Evolutionary conservation across 2,329 filamentous ascomycete genomes (phyloP), one percentile per base, ranked within the genome.

Genomic region (Graphilbum fragrans): DNA sequence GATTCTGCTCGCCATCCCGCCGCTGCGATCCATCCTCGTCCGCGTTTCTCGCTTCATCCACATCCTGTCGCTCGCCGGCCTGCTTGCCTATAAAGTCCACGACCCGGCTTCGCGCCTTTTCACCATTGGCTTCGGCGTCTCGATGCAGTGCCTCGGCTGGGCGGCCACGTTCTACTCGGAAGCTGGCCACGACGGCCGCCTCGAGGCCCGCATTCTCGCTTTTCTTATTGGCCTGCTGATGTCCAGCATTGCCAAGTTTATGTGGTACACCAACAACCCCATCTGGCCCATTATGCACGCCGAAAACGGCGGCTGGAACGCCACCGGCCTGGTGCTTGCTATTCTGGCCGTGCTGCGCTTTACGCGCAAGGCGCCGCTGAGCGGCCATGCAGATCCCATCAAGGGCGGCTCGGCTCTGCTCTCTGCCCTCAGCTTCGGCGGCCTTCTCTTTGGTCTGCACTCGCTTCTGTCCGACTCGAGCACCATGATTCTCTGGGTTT

Each of bases 401-500:
- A 10, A 31, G 29, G 8, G 8, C 29, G 29, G 14, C 29, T 31
- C 41, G 2, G 22, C 41, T 2, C 11, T 41, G 12, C 67, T 94
- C 35, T 77, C 86, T 23, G 83, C 80, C 10, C 62, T 92, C 38
- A 86, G 92, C 45, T 61, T 96, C 42, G 87, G 77, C 20, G 90
- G 87, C 23, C 61, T 95, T 8, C 72, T 95, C 55, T 98, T 98
- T 54, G 85, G 75, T 5, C 70, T 96, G 55, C 92, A 96, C 58
- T 95, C 88, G 1, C 69, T 98, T 10, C 72, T 98, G 11, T 95
- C 92, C 0, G 92, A 98, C 58, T 94, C 88, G 0, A 96, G 92
- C 65, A 98, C 92, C 41, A 96, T 98, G 87, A 95, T 96, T 44
- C 72, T 88, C 16, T 98, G 92, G 92, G 86, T 86, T 3, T 98